Conservation (phyloP, 1,284 basidiomycete genomes). For the Rhizoctonia solani region DNA sequence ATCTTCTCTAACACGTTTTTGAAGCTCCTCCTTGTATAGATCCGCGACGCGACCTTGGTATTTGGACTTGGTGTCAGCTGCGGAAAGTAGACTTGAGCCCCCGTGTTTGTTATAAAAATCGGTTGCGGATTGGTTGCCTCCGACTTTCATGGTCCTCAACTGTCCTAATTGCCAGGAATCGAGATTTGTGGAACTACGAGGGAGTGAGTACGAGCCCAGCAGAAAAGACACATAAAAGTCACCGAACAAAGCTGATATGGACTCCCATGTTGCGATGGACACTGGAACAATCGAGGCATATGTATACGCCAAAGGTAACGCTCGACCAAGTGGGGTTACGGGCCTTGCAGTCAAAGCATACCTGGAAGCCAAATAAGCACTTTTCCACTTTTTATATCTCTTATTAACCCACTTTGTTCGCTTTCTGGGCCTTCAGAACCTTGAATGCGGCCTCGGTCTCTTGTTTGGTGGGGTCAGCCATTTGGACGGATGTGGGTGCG, state of each 20-base stretch:
- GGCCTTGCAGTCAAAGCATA: conserved; percentile 95
- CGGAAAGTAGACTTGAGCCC: conserved; percentile 68
- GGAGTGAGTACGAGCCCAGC: conserved; percentile 9
- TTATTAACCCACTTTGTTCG: conserved; percentile 73
- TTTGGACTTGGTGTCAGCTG: conserved; percentile 85
- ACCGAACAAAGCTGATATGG: conserved; percentile 97
- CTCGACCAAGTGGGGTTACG: conserved; percentile 98
- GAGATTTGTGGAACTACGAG: conserved; percentile 87
- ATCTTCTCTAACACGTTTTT: conserved; percentile 82
- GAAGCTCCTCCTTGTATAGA: conserved; percentile 92
- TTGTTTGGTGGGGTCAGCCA: conserved; percentile 52
- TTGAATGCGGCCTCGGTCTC: conserved; percentile 80
- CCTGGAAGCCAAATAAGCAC: conserved; percentile 52
- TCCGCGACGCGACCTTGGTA: conserved; percentile 84
- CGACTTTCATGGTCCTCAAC: conserved; percentile 94
- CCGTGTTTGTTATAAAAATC: conserved; percentile 93
- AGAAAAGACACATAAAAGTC: conserved; percentile 49
- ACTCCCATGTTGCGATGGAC: conserved; percentile 97
- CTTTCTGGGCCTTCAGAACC: conserved; percentile 78
- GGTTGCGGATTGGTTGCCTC: conserved; percentile 86
- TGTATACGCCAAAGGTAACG: conserved; percentile 95
- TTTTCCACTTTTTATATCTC: background rate
- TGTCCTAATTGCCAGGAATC: conserved; percentile 94
- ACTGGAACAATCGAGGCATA: conserved; percentile 96
- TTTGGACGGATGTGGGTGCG: conserved; percentile 21